Evolutionary conservation across 495 filamentous ascomycete genomes (phyloP), one percentile per base, ranked within the genome.

Genomic region (Neurospora africana): DNA sequence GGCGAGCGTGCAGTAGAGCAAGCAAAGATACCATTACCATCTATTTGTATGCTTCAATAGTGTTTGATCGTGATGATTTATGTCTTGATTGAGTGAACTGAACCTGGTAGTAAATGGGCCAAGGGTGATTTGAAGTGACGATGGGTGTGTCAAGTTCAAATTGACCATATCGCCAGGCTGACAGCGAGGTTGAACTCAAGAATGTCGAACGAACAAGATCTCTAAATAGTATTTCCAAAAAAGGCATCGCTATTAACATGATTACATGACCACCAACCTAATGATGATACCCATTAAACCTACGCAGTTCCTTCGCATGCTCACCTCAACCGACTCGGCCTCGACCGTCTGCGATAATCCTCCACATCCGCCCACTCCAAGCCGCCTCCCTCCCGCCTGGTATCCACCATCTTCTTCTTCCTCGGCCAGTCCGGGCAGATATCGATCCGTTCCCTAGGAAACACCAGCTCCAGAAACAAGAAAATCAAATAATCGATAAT

Each of bases 401-500:
- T 74, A 21, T 79, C 77, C 13, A 72, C 70, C 10, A 68, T 70
- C 21, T 74, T 69, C 23, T 76, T 73, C 69, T 97, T 97, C 78
- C 89, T 90, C 6, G 96, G 95, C 95, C 95, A 99, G 74, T 93
- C 91, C 74, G 91, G 88, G 21, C 92, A 93, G 73, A 94, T 88
- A 76, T 98, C 95, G 73, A 99, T 98, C 69, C 86, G 86, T 35
- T 90, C 89, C 69, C 94, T 85, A 0, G 95, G 96, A 71, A 90
- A 94, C 83, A 89, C 91, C 81, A 96, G 87, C 80, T 98, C 96
- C 58, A 98, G 82, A 70, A 95, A 88, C 37, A 96, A 84, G 74
- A 91, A 97, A 68, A 99, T 84, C 73, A 99, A 78, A 76, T 95
- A 98, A 78, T 99, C 95, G 65, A 99, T 91, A 73, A 98, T 89